Evolutionary conservation across 2,329 filamentous ascomycete genomes (phyloP).

Genomic region (Sclerotinia subarctica): DNA sequence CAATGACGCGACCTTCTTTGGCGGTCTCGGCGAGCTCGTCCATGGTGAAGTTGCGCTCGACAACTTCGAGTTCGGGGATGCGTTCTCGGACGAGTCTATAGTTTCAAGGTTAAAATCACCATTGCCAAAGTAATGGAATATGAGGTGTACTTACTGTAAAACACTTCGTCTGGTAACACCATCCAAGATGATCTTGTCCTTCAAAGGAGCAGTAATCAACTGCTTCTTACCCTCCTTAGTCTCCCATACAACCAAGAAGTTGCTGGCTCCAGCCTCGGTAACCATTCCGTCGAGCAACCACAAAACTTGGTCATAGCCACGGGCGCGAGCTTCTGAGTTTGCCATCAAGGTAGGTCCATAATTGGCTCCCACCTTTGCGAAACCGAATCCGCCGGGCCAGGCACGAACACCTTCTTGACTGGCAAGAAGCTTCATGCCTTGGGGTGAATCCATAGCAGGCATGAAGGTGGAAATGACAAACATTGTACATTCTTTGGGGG

Average conservation of each 20-base stretch:
- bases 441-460: slow-evolving; percentile 52
- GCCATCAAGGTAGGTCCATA: slow-evolving; percentile 82
- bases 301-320: slow-evolving; percentile 86
- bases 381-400: slow-evolving; percentile 91
- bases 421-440: slow-evolving; percentile 72
- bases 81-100: slow-evolving; percentile 19
- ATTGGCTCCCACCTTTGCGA: slow-evolving; percentile 89
- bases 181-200: slow-evolving; percentile 79
- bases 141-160: slow-evolving; percentile 58
- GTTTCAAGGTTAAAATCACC: neutral
- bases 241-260: slow-evolving; percentile 85
- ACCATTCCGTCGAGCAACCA: slow-evolving; percentile 84
- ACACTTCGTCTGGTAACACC: slow-evolving; percentile 84
- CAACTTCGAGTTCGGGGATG: slow-evolving; percentile 54
- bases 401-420: slow-evolving; percentile 79
- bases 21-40: slow-evolving; percentile 69
- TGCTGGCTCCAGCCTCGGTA: slow-evolving; percentile 87
- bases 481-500: slow-evolving; percentile 79
- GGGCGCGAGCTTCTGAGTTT: slow-evolving; percentile 67
- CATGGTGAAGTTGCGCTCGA: slow-evolving; percentile 82
- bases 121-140: neutral
- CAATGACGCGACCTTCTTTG: slow-evolving; percentile 72
- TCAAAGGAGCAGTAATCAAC: slow-evolving; percentile 79
- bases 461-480: slow-evolving; percentile 72
- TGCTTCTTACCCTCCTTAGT: slow-evolving; percentile 61